Percentiles rank a stretch among this genome's conserved stretches.
phyloP scores from a whole-genome alignment of 2,329 filamentous ascomycete genomes.

The Ceratocystiopsis brevicomis region DNA sequence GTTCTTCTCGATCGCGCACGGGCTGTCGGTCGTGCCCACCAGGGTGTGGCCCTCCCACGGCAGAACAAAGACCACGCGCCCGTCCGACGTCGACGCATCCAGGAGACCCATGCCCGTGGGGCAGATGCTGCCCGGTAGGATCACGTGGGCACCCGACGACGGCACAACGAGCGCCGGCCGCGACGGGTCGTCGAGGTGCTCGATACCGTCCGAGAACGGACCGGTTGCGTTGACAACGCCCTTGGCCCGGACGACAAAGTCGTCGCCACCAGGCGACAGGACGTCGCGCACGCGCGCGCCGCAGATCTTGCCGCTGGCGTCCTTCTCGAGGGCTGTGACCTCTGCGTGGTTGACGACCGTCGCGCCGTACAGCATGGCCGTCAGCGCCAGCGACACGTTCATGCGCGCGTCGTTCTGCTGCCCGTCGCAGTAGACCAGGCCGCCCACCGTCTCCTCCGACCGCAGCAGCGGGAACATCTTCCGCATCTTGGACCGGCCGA shows the following conservation, averaged over 20 bases:
- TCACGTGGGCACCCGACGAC: slow-evolving; percentile 64
- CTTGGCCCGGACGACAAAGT: slow-evolving; percentile 56
- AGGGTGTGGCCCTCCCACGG: slow-evolving; percentile 79
- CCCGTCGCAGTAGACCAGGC: slow-evolving; percentile 72
- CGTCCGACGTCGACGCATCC: slow-evolving; percentile 63
- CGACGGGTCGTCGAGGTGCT: slow-evolving; percentile 57
- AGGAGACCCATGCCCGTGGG: slow-evolving; percentile 68
- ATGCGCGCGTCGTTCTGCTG: slow-evolving; percentile 77
- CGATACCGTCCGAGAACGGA: slow-evolving; percentile 61
- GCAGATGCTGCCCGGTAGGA: slow-evolving; percentile 62
- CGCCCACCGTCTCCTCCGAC: slow-evolving; percentile 48
- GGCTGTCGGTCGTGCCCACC: slow-evolving; percentile 63
- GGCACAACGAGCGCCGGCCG: slow-evolving; percentile 60
- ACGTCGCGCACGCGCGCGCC: slow-evolving; percentile 50
- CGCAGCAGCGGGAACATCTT: slow-evolving; percentile 64
- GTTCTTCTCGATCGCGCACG: slow-evolving; percentile 34
- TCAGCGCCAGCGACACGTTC: slow-evolving; percentile 70
- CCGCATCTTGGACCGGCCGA: slow-evolving; percentile 58
- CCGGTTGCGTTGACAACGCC: slow-evolving; percentile 73
- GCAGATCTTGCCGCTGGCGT: slow-evolving; percentile 45
- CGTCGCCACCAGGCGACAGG: slow-evolving; percentile 32
- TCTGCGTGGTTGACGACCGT: slow-evolving; percentile 69
- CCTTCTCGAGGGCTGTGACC: slow-evolving; percentile 39
- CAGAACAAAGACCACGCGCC: slow-evolving; percentile 75
- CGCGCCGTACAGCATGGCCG: slow-evolving; percentile 59